Percentiles rank a stretch among this genome's conserved stretches.
Evolutionary conservation across 176 grass and related monocot species (phyloP).

Genomic region (Ampelocalamus luodianensis): DNA sequence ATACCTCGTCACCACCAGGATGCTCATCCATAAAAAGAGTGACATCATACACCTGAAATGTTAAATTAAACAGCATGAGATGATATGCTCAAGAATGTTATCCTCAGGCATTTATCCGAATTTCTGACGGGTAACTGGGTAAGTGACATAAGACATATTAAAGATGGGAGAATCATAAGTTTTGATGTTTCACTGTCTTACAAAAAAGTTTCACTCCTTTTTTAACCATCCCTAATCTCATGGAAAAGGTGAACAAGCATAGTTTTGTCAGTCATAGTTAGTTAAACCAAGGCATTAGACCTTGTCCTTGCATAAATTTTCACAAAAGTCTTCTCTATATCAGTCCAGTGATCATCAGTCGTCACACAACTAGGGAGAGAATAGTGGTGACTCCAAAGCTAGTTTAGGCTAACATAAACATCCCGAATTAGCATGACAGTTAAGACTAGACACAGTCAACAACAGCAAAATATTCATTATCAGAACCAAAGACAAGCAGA

Average conservation of each 20-base stretch:
- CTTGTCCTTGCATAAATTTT: background rate
- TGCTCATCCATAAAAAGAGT: slow-evolving; percentile 96
- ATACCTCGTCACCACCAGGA: slow-evolving; percentile 90
- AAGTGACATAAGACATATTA: background rate
- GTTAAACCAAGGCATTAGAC: background rate
- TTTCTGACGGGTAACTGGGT: background rate
- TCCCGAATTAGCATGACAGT: background rate
- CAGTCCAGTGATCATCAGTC: background rate
- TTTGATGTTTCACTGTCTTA: background rate
- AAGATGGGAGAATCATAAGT: background rate
- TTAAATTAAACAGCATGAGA: slow-evolving; percentile 12
- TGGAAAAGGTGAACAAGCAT: background rate
- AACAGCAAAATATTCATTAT: background rate
- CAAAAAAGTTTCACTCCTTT: background rate
- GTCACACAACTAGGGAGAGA: background rate
- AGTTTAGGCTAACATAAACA: background rate
- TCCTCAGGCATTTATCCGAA: background rate
- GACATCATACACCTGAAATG: slow-evolving; percentile 80
- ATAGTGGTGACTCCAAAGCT: background rate
- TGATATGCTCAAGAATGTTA: background rate
- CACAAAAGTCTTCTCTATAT: background rate
- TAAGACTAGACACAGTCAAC: background rate
- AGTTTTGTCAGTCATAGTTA: background rate
- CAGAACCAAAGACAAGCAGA: background rate
- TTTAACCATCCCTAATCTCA: background rate